Evolutionary conservation across 1,284 basidiomycete genomes (phyloP), one percentile per base, ranked within the genome.

Genomic region (Boletellus dicymbophilus): DNA sequence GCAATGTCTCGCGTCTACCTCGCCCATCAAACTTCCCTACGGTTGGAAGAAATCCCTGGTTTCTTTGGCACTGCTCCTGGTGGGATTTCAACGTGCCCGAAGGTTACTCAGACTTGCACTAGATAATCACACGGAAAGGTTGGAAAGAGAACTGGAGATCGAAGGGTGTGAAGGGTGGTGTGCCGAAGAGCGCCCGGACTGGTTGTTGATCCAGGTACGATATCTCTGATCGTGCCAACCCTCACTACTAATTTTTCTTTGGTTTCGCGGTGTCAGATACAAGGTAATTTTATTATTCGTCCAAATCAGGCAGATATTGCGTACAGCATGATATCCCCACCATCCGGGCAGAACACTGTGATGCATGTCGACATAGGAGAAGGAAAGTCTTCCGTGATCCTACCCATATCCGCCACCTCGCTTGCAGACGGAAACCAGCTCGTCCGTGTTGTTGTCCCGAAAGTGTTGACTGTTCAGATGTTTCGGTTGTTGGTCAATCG

Each of bases 271-370:
- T 21, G 11, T 23, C 38, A 79, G 76, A 62, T 79, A 13, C 73
- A 79, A 39, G 64, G 63, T 4, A 65, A 77, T 40, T 70, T 80
- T 44, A 50, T 67, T 3, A 62, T 68, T 12, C 71, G 79, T 5
- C 53, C 63, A 2, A 37, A 74, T 13, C 80, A 81, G 52, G 56
- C 61, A 8, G 46, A 60, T 1, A 61, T 77, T 9, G 73, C 78
- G 0, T 42, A 56, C 20, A 67, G 79, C 38, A 80, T 82, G 76
- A 76, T 78, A 8, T 51, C 53, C 0, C 79, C 80, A 6, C 23
- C 22, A 12, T 66, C 61, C 0, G 37, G 48, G 7, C 21, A 49
- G 9, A 80, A 71, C 45, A 70, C 69, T 1, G 58, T 69, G 9
- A 59, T 77, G 41, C 39, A 41, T 21, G 18, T 41, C 11, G 30